Evolutionary conservation across 371 early-diverging fungal species (phyloP).

Genomic region (Zychaea mexicana): DNA sequence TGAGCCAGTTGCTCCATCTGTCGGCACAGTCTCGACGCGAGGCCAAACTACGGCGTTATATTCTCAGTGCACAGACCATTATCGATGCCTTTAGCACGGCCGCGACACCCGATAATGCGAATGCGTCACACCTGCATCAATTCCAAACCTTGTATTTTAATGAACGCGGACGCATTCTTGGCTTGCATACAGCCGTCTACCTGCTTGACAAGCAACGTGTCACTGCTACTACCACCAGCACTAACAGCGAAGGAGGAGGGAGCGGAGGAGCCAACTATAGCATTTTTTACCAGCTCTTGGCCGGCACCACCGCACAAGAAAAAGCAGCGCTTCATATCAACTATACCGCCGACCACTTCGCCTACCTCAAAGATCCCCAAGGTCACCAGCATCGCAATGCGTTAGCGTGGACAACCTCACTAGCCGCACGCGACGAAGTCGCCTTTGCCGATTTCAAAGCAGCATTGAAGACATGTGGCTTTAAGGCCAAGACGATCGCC

Average conservation of each 20-base stretch:
- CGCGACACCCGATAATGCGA: slow-evolving; percentile 56
- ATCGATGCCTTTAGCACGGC: slow-evolving; percentile 71
- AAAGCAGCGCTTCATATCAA: slow-evolving; percentile 61
- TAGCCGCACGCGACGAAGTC: slow-evolving; percentile 32
- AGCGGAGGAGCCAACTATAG: slow-evolving; percentile 73
- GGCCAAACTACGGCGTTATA: slow-evolving; percentile 63
- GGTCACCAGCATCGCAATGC: slow-evolving; percentile 11
- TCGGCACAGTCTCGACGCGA: slow-evolving; percentile 55
- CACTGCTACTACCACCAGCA: slow-evolving; percentile 36
- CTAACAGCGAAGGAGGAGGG: too few species aligned
- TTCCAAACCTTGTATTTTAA: slow-evolving; percentile 85
- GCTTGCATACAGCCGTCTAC: slow-evolving; percentile 77
- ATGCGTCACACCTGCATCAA: slow-evolving; percentile 68
- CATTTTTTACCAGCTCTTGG: slow-evolving; percentile 82
- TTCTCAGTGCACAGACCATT: slow-evolving; percentile 56
- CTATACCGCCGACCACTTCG: slow-evolving; percentile 49
- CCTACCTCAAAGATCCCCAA: slow-evolving; percentile 49
- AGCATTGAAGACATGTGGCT: slow-evolving; percentile 72
- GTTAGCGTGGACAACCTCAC: neutral
- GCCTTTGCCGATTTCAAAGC: slow-evolving; percentile 59
- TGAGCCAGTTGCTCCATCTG: slow-evolving; percentile 65
- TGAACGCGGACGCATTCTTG: slow-evolving; percentile 75
- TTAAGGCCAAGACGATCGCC: slow-evolving; percentile 71
- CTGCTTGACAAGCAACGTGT: slow-evolving; percentile 80
- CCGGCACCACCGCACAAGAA: slow-evolving; percentile 60